Evolutionary conservation across 2,329 filamentous ascomycete species (phyloP).

Genomic region (Penicillium sp.): DNA sequence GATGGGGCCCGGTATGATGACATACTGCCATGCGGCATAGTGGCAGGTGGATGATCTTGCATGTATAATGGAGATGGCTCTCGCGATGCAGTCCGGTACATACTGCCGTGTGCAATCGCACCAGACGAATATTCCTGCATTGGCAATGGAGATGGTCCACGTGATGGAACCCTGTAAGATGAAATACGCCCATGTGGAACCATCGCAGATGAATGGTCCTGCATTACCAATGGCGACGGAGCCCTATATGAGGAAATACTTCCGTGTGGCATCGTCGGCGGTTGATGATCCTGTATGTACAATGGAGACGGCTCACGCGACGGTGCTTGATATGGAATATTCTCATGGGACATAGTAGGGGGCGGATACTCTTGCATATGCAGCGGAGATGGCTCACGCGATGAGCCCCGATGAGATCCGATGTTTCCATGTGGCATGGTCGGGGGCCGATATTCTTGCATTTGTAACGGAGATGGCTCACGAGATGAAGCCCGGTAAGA

Average conservation of each 20-base stretch:
- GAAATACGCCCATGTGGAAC: conserved; percentile 8
- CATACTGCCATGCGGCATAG: neutral
- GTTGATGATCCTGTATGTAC: conserved; percentile 34
- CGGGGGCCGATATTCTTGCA: conserved; percentile 30
- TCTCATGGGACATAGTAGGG: neutral
- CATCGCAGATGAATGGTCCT: conserved; percentile 3
- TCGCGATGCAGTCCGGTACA: conserved; percentile 16
- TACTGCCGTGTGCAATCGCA: conserved; percentile 4
- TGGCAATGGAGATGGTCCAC: conserved; percentile 1
- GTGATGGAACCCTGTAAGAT: conserved; percentile 10
- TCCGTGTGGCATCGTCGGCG: neutral
- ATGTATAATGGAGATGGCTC: conserved; percentile 34
- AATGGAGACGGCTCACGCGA: conserved; percentile 29
- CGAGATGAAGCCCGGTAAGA: conserved; percentile 17
- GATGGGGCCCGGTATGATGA: conserved; percentile 5
- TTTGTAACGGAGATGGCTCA: conserved; percentile 32
- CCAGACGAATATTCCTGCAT: conserved; percentile 2
- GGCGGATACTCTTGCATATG: conserved; percentile 34
- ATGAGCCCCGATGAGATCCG: conserved; percentile 7
- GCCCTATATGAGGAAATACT: conserved; percentile 3
- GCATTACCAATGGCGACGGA: neutral
- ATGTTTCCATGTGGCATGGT: conserved; percentile 5
- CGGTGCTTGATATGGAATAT: conserved; percentile 1
- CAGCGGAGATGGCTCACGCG: conserved; percentile 25
- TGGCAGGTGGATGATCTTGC: conserved; percentile 24